Base-by-base conservation (phyloP, 352 stramenopile species). In the Aphanomyces euteiches region DNA sequence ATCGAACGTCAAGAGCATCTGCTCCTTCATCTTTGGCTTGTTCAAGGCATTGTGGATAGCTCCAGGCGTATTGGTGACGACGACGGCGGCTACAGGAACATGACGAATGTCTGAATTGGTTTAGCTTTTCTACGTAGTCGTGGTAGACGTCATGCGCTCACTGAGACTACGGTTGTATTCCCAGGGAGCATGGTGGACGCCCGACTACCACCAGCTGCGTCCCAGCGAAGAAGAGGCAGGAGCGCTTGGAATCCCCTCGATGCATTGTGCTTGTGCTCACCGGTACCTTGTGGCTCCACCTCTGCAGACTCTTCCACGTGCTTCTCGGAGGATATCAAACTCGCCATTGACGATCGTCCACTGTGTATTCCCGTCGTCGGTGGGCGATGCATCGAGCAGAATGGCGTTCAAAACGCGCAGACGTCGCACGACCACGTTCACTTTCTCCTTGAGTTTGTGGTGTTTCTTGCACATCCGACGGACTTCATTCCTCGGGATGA, bases 291-390 rank as follows among this genome's bases (percentile, higher is more conserved):
- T 36, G 50, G 50, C 21, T 12, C 36, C 50, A 19, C 7, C 50
- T 17, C 36, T 19, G 50, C 36, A 19, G 21, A 58, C 17, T 36
- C 50, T 17, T 58, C 50, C 50, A 3, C 50, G 45, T 53, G 45
- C n/a, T 53, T 53, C 17, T 39, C 43, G 13, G 54, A 61, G 54
- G 54, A 61, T 61, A 37, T 61, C 54, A 37, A 61, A 37, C 21
- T 61, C 54, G 19, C 19, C 54, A 39, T 41, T 61, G 5, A 39
- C 34, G 28, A 61, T 61, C 19, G 54, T 37, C 19, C 54, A 61
- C 43, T 43, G 28, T 12, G 54, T 61, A 37, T 7, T 61, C 8
- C 13, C 34, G 8, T 10, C 50, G 41, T 12, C 43, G 43, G 10
- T 12, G 2, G 19, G 34, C 21, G n/a, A 17, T 3, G 54, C 54